Evolutionary conservation across 2,329 filamentous ascomycete species (phyloP).

Genomic region (Fusarium sp.): DNA sequence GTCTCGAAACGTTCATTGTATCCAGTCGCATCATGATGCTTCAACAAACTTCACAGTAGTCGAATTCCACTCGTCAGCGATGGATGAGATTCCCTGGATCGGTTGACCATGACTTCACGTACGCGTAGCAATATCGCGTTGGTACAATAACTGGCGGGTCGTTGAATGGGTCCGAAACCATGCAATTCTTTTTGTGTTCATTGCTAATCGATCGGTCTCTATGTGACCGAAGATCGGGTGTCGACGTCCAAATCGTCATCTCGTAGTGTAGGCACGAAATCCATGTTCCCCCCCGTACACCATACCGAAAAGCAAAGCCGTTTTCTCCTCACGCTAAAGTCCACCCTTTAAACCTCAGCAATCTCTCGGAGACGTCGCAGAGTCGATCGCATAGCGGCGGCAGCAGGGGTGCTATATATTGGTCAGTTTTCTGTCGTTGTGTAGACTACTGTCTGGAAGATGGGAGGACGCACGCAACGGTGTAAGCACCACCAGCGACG

Average conservation of each 20-base stretch:
- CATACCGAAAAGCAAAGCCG: slow-evolving; percentile 62
- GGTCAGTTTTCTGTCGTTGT: slow-evolving; percentile 46
- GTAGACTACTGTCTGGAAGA: slow-evolving; percentile 1
- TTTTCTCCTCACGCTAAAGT: slow-evolving; percentile 51
- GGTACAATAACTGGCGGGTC: slow-evolving; percentile 21
- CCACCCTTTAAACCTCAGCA: slow-evolving; percentile 81
- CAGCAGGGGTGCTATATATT: slow-evolving; percentile 82
- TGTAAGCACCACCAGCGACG: slow-evolving; percentile 81
- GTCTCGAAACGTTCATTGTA: not conserved
- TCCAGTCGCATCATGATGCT: not conserved
- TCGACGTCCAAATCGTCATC: slow-evolving; percentile 58
- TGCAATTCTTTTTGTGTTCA: slow-evolving; percentile 56
- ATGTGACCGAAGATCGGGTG: slow-evolving; percentile 55
- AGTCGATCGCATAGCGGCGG: slow-evolving; percentile 93
- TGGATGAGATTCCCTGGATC: slow-evolving; percentile 2
- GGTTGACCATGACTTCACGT: slow-evolving; percentile 29
- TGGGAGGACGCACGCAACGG: slow-evolving; percentile 85
- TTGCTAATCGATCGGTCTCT: slow-evolving; percentile 60
- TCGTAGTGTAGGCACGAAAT: slow-evolving; percentile 60
- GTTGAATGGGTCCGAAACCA: slow-evolving; percentile 52
- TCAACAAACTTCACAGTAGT: not conserved
- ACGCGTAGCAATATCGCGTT: slow-evolving; percentile 2
- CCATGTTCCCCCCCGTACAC: slow-evolving; percentile 59
- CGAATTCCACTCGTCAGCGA: not conserved
- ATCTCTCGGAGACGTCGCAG: slow-evolving; percentile 98